A percentile compares a stretch with the other conserved stretches of the same genome.
These are phyloP conservation scores for Psilocybe mexicana DNA, from an alignment of 1,284 basidiomycete species.

Conservation along the genomic window DNA sequence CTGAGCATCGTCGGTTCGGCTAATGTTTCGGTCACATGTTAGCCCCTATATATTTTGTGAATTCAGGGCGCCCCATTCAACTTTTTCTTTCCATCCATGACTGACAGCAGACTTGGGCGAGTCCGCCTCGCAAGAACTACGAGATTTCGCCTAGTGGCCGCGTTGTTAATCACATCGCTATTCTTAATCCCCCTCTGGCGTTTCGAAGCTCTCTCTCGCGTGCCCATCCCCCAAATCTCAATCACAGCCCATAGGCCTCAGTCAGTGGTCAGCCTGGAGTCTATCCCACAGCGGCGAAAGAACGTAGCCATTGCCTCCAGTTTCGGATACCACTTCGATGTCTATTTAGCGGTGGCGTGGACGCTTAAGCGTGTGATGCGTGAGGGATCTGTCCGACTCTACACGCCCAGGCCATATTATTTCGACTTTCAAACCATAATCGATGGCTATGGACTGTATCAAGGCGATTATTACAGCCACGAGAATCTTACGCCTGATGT, in stretches of 20 bases:
- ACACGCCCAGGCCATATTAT: not conserved
- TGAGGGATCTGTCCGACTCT: not conserved
- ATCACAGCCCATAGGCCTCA: not conserved
- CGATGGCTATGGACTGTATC: not conserved
- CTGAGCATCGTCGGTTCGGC: too few species aligned
- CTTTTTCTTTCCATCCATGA: not conserved
- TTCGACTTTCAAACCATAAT: slow-evolving; percentile 3
- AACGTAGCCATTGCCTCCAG: not conserved
- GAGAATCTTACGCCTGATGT: not conserved
- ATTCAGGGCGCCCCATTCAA: too few species aligned
- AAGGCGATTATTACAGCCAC: not conserved
- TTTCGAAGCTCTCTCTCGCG: not conserved
- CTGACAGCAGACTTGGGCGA: not conserved
- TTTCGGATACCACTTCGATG: slow-evolving; percentile 7
- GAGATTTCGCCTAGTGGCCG: not conserved
- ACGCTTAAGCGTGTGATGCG: not conserved
- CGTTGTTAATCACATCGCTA: not conserved
- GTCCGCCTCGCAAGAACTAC: not conserved
- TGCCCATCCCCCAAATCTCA: too few species aligned
- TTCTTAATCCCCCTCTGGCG: not conserved
- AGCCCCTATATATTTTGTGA: too few species aligned
- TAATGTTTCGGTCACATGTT: too few species aligned
- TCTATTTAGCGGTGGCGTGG: slow-evolving; percentile 6
- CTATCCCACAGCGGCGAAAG: not conserved
- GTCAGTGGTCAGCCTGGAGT: not conserved